Percentiles rank a stretch among this genome's conserved stretches.
These are phyloP conservation scores for Diaporthe citriasiana DNA, from an alignment of 2,329 filamentous ascomycete species.

Conservation along the genomic window DNA sequence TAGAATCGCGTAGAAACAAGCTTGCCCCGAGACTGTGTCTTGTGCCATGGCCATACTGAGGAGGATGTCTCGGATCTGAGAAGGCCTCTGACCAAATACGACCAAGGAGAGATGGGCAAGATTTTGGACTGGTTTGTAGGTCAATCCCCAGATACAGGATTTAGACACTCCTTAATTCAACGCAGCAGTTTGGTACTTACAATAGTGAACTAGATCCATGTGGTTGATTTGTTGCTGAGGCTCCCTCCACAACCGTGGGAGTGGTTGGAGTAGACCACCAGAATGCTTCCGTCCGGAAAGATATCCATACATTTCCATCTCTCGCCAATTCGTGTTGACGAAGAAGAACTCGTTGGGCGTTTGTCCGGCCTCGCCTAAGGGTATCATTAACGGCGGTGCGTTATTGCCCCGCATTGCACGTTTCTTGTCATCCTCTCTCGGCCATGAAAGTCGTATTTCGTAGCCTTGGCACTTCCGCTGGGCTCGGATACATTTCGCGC, in stretches of 20 bases:
- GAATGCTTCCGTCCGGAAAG: background rate
- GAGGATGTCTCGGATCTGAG: background rate
- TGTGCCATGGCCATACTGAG: constrained; percentile 1
- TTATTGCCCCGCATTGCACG: background rate
- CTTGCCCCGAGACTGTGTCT: background rate
- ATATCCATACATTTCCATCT: constrained; percentile 20
- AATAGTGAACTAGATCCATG: constrained; percentile 6
- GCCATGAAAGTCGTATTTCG: constrained; percentile 9
- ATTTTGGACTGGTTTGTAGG: background rate
- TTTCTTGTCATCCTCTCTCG: background rate
- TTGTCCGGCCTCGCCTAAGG: background rate
- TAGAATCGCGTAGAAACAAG: background rate
- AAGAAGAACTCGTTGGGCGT: background rate
- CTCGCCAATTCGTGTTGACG: background rate
- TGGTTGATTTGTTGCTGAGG: background rate
- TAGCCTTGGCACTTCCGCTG: background rate
- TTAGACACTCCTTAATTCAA: background rate
- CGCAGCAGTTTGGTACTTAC: background rate
- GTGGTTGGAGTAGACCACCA: background rate
- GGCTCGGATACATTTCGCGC: background rate
- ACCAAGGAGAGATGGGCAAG: constrained; percentile 8
- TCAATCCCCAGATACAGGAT: background rate
- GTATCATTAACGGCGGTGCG: background rate
- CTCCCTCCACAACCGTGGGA: background rate
- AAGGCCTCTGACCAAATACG: background rate